phyloP scores from a whole-genome alignment of 257 asterid genomes.

The Solanum chmielewskii region DNA sequence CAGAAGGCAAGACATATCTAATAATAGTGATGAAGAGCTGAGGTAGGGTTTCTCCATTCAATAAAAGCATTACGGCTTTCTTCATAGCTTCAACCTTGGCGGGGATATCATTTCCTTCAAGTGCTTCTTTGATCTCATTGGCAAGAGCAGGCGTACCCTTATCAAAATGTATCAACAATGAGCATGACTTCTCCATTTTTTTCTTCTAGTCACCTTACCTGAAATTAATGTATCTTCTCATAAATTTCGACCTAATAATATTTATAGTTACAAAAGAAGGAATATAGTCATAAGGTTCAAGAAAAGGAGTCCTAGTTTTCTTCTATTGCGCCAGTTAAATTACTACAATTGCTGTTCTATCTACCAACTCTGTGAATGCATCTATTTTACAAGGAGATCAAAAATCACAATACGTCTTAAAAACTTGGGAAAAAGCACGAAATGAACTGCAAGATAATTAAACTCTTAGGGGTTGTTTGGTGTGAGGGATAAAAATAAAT shows the following conservation, averaged over 20 bases:
- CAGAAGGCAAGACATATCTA: slow-evolving; percentile 77
- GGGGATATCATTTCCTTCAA: slow-evolving; percentile 65
- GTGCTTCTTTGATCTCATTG: slow-evolving; percentile 92
- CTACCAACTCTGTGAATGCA: background rate
- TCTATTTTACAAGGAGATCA: background rate
- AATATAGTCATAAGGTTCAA: background rate
- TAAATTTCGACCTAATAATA: background rate
- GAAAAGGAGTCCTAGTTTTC: background rate
- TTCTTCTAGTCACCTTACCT: slow-evolving; percentile 7
- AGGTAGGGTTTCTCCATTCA: slow-evolving; percentile 84
- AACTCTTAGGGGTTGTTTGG: background rate
- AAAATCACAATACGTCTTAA: background rate
- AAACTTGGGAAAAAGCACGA: background rate
- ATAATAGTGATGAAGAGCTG: slow-evolving; percentile 79
- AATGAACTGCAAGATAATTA: background rate
- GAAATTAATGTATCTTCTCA: background rate
- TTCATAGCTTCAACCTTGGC: slow-evolving; percentile 87
- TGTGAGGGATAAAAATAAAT: background rate
- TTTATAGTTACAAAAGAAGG: background rate
- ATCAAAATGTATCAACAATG: slow-evolving; percentile 72
- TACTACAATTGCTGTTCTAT: background rate
- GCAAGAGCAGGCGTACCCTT: slow-evolving; percentile 86
- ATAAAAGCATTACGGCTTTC: slow-evolving; percentile 81
- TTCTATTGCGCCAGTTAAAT: background rate
- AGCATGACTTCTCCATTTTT: slow-evolving; percentile 80